Conservation (phyloP, 805 yeast species). For the Hyphopichia homilentoma region DNA sequence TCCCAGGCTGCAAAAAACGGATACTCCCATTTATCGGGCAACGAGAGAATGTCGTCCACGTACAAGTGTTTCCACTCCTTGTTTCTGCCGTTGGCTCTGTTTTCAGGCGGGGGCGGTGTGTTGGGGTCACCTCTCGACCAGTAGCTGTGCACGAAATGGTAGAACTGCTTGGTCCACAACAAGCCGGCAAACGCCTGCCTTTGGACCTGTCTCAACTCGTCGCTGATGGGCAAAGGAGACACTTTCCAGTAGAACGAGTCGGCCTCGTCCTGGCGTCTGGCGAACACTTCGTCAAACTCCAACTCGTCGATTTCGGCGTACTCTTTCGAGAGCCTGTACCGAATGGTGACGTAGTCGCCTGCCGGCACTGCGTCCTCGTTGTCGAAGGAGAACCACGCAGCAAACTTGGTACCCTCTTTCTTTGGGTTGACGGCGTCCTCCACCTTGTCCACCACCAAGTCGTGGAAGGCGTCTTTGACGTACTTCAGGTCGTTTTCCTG, state of each 20-base stretch:
- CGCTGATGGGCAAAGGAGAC: conserved; percentile 79
- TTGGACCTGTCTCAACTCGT: conserved; percentile 76
- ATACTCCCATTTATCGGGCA: conserved; percentile 96
- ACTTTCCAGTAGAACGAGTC: conserved; percentile 90
- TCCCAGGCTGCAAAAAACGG: conserved; percentile 98
- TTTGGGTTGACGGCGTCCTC: conserved; percentile 67
- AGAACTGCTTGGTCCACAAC: conserved; percentile 90
- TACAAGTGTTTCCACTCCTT: conserved; percentile 86
- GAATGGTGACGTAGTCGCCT: conserved; percentile 80
- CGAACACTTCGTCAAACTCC: conserved; percentile 65
- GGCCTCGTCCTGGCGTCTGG: conserved; percentile 77
- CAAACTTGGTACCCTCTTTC: conserved; percentile 71
- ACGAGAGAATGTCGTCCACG: conserved; percentile 79
- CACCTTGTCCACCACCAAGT: conserved; percentile 61
- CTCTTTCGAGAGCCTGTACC: conserved; percentile 61
- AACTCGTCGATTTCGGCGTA: conserved; percentile 61
- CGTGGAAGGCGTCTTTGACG: conserved; percentile 91
- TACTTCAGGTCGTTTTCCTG: conserved; percentile 54
- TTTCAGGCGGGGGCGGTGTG: conserved; percentile 69
- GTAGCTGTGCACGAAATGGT: conserved; percentile 77
- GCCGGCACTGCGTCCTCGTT: conserved; percentile 76
- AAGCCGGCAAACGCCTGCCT: conserved; percentile 94
- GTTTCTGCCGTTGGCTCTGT: conserved; percentile 85
- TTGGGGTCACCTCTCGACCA: conserved; percentile 87
- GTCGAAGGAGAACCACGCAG: conserved; percentile 80